Evolutionary conservation across 441 rosid genomes (phyloP).

Genomic region (Arabidopsis lyrata): DNA sequence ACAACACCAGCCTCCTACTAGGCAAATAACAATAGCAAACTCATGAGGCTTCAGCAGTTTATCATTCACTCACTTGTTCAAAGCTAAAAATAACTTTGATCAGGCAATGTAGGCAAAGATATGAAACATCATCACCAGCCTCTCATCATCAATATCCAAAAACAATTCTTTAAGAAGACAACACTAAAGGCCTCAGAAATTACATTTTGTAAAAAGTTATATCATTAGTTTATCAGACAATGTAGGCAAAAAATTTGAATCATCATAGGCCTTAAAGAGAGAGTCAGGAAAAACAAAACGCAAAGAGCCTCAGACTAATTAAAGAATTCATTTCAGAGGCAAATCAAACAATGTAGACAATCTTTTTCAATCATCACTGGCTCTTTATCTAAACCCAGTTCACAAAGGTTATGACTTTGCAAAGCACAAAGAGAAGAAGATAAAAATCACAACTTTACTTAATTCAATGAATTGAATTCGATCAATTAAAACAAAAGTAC

Average conservation of each 20-base stretch:
- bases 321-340: slow-evolving; percentile 17
- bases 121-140: slow-evolving; percentile 44
- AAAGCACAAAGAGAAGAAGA: background rate
- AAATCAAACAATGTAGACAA: slow-evolving; percentile 44
- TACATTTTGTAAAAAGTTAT: slow-evolving; percentile 7
- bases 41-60: slow-evolving; percentile 37
- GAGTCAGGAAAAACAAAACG: background rate
- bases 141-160: background rate
- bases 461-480: too few relatives aligned
- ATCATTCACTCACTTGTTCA: slow-evolving; percentile 45
- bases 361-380: slow-evolving; percentile 42
- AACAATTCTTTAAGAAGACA: background rate
- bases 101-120: slow-evolving; percentile 51
- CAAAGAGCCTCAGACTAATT: slow-evolving; percentile 32
- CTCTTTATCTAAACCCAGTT: background rate
- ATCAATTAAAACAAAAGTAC: background rate
- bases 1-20: background rate
- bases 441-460: background rate
- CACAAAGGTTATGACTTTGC: background rate
- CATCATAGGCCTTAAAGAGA: slow-evolving; percentile 1
- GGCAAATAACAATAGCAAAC: background rate
- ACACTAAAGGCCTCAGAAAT: slow-evolving; percentile 37
- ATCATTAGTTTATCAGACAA: slow-evolving; percentile 35
- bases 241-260: slow-evolving; percentile 41
- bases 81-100: slow-evolving; percentile 31